Evolutionary conservation across 805 yeast genomes (phyloP), one percentile per base, ranked within the genome.

Genomic region (Starmera caribaea): DNA sequence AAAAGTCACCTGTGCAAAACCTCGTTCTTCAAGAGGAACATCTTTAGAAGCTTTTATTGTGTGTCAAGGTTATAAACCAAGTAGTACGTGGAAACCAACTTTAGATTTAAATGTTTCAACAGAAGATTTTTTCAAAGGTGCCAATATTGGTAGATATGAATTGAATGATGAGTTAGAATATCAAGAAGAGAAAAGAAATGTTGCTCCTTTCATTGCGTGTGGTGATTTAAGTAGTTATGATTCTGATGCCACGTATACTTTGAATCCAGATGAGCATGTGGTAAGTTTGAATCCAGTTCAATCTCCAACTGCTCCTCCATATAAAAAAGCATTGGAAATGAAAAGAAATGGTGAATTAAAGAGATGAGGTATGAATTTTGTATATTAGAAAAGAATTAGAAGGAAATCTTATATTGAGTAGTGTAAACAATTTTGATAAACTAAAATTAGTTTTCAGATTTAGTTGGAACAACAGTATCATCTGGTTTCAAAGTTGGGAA

Each of bases 401-500:
- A 21, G 26, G 2, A 21, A 21, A 21, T 5, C 26, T 21, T 21
- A 5, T 21, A 21, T 21, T 21, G 6, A 9, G 26, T 21, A 21
- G 8, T 21, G 6, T 21, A 7, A 21, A 21, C 26, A 21, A 21
- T n/a, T n/a, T n/a, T n/a, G 8, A 27, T 27, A 27, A 4, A 3
- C 13, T 8, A 12, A 12, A 29, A 7, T 12, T 32, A 16, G 11
- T 10, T 3, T 32, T 32, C 34, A 11, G 16, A 61, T 8, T 47
- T 62, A 36, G 53, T 45, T 21, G 49, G 41, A 34, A 49, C 37
- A 34, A 45, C 47, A 36, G 51, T 27, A 38, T 54, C 74, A 59
- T 92, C 98, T 35, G 97, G 98, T 73, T 89, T 92, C 78, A 90
- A 86, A 46, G 97, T 89, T 65, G 98, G 98, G 95, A 90, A 90